Evolutionary conservation across 73 alveolate genomes (phyloP), one percentile per base, ranked within the genome.

Genomic region (Uronychia binucleata): DNA sequence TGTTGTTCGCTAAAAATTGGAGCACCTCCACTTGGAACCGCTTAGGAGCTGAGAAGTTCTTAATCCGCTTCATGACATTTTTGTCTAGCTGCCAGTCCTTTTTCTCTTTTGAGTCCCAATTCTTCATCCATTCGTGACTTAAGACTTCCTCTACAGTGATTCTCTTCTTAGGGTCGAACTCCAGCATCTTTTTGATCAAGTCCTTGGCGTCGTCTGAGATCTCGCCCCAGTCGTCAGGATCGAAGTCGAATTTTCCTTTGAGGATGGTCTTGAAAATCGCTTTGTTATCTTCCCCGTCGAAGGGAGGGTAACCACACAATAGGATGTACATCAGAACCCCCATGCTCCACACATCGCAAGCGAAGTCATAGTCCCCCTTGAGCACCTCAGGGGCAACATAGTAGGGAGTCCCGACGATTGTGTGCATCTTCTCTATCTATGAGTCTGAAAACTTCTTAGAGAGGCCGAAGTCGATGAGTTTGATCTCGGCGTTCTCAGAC

Each of bases 311-410:
- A 1, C 98, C 98, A 31, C 96, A 75, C 57, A 95, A 82, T n/a
- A 95, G 75, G 78, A 86, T 79, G 83, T 90, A 95, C 30, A 95
- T 77, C 28, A 95, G 78, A 5, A 95, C 97, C n/a, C 98, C 98
- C 0, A 93, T 78, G 57, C 95, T 84, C 98, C 98, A 95, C 31
- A 92, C 89, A 82, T 95, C 98, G 84, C 98, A 95, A 76, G 86
- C 84, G 80, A 84, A 86, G 79, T 90, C 91, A 88, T 95, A 95
- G 77, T 86, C 90, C 27, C 95, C 97, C 75, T 86, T 86, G 31
- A 95, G 89, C 0, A 95, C 97, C 81, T 95, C 98, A 31, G 98
- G 98, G 28, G 98, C 98, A 81, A 95, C 93, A 85, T 92, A 94
- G 79, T 88, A 92, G 0, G 98, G 98, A 26, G 98, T 94, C 14